phyloP scores from a whole-genome alignment of 139 green algal genomes.

The Coelastrella sp. region DNA sequence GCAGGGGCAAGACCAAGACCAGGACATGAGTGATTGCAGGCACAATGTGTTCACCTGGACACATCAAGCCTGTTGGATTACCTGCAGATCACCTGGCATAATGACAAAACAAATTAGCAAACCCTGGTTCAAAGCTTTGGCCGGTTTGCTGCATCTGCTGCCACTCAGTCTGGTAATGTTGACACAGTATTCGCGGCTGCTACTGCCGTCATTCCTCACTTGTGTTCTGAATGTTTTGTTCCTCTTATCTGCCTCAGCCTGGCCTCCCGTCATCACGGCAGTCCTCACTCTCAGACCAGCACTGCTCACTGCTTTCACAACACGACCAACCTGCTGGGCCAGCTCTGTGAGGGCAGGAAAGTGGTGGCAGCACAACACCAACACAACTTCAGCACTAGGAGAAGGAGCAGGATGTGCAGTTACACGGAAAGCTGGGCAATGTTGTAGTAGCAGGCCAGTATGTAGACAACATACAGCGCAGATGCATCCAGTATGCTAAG shows the following conservation, averaged over 20 bases:
- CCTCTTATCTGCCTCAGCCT: constrained; percentile 50
- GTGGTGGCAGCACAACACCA: not conserved
- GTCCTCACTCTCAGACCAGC: constrained; percentile 63
- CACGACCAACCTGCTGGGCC: constrained; percentile 69
- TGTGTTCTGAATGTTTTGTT: constrained; percentile 70
- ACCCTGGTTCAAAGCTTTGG: too few relatives aligned
- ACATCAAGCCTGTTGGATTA: too few relatives aligned
- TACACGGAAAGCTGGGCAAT: too few relatives aligned
- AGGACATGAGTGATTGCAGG: not conserved
- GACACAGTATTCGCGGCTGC: not conserved
- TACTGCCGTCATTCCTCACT: constrained; percentile 9
- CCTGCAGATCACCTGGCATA: too few relatives aligned
- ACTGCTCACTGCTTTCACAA: constrained; percentile 60
- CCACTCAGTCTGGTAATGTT: not conserved
- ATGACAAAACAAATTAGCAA: too few relatives aligned
- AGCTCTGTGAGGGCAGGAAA: constrained; percentile 54
- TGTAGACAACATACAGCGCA: too few relatives aligned
- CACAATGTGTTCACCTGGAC: not conserved
- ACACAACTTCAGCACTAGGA: not conserved
- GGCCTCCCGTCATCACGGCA: constrained; percentile 75
- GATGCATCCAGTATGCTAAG: too few relatives aligned
- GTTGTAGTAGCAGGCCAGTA: too few relatives aligned
- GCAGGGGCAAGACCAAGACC: not conserved
- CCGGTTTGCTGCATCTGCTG: not conserved
- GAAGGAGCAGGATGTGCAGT: not conserved